Evolutionary conservation across 108 stramenopile species (phyloP), one percentile per base, ranked within the genome.

Genomic region (Fragilaria crotonensis): DNA sequence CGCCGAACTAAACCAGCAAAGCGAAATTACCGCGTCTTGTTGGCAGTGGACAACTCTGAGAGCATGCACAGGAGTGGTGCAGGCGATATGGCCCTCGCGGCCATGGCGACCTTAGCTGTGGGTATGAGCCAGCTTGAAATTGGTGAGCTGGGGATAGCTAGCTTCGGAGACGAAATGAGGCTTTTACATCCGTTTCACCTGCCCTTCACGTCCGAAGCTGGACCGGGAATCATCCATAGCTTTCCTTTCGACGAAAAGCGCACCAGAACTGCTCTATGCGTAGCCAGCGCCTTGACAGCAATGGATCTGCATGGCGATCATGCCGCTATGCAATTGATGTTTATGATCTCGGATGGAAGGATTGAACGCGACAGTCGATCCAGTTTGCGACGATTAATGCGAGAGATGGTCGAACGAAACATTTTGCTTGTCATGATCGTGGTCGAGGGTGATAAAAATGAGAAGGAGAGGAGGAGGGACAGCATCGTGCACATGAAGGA

Each of bases 1-100:
- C 76, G 97, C 21, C 67, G 99, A 44, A 97, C 99, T 14, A 98
- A 98, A 69, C 96, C 97, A n/a, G 92, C 95, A 22, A 97, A 98
- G 70, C 71, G 99, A 41, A 86, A 91, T 48, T 99, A 99, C 56
- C 81, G 96, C 57, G 87, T 99, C 1, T 64, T 98, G 52, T 66
- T 99, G 33, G 94, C 96, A 2, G 93, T 99, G 19, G 99, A 99
- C 73, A 89, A 99, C 73, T 96, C 95, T 4, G 85, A 90, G 60
- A 96, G 94, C 25, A 99, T 99, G 99, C 64, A 69, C 45, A 94
- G 93, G 59, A 79, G 80, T 48, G 87, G 89, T 17, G 94, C 95
- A 4, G 95, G 90, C 21, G 93, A 88, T 28, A 77, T 95, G 73
- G 96, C 97, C 2, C 72, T 96, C 21, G 72, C 73, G 23, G 92